Conservation (phyloP, 495 filamentous ascomycete species). For the Aspergillus steynii region DNA sequence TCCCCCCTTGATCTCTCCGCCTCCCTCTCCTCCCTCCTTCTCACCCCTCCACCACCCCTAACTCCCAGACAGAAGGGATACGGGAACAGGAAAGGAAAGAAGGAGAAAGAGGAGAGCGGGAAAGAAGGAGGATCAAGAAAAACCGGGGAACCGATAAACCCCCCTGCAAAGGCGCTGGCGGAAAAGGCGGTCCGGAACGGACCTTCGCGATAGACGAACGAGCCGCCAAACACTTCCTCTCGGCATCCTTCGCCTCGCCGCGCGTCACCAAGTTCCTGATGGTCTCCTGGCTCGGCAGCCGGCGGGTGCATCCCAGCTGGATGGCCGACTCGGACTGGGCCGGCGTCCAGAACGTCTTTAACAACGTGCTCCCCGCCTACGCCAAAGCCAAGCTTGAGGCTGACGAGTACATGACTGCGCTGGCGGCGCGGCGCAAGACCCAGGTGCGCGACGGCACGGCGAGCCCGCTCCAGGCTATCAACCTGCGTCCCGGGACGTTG, state of each 20-base stretch:
- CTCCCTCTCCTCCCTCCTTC: neutral
- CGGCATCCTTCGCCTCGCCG: slow-evolving; percentile 57
- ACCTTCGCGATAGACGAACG: slow-evolving; percentile 66
- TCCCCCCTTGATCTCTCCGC: neutral
- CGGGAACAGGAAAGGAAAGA: neutral
- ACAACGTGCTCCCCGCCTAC: slow-evolving; percentile 60
- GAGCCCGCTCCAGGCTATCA: slow-evolving; percentile 60
- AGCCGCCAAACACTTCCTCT: slow-evolving; percentile 70
- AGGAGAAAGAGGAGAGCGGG: neutral
- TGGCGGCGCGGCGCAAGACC: slow-evolving; percentile 47
- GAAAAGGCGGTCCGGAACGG: slow-evolving; percentile 66
- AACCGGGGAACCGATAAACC: slow-evolving; percentile 3
- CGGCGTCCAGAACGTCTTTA: slow-evolving; percentile 49
- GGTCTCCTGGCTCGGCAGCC: slow-evolving; percentile 65
- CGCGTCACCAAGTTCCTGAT: slow-evolving; percentile 72
- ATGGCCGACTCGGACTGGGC: slow-evolving; percentile 63
- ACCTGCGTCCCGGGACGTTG: slow-evolving; percentile 67
- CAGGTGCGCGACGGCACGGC: slow-evolving; percentile 35
- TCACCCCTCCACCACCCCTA: neutral
- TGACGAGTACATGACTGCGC: slow-evolving; percentile 68
- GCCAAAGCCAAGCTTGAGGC: slow-evolving; percentile 73
- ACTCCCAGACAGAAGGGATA: neutral
- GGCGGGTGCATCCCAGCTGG: slow-evolving; percentile 62
- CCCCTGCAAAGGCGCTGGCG: slow-evolving; percentile 59
- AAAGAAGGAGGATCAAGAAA: neutral